Base-by-base conservation (phyloP, 805 yeast species). In the Hanseniaspora jakobsenii region DNA sequence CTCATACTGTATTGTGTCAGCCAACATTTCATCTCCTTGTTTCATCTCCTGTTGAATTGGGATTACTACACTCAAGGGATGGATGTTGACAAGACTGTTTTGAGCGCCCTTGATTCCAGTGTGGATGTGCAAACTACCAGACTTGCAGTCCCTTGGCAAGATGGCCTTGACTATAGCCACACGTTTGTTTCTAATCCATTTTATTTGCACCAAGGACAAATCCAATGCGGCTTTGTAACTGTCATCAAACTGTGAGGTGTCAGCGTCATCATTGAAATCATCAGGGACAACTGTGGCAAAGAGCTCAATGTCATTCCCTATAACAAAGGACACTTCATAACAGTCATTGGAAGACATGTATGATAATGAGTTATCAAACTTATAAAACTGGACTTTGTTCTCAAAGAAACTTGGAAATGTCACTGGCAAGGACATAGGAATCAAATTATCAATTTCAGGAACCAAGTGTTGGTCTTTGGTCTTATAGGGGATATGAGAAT, bases 401-500 rank as follows among this genome's bases (percentile, higher is more conserved):
- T 64, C 66, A 59, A 80, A 75, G 54, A 80, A 85, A 0, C 84
- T 80, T 0, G 95, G 87, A 55, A 85, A 82, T n/a, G 80, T 74
- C 24, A 93, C 72, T 0, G 98, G 98, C 38, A 89, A 65, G 36
- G 85, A 75, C 48, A 84, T 69, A 13, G 91, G 87, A 18, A 80
- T 74, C 51, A 75, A 70, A 28, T 81, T 80, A 49, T 83, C 87
- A 49, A 89, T 65, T 2, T 93, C 83, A 3, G 96, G 97, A 24
- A 74, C 70, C 17, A 89, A 73, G 62, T 83, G 95, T 60, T 91
- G 98, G 51, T 82, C 79, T 48, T 75, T 79, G 34, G 75, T 75
- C 47, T 76, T 76, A 14, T 76, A 69, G 12, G 98, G 97, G 37
- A 85, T 76, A 60, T 91, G 98, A 0, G 96, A 81, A 50, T 79